Conservation (phyloP, 371 early-diverging fungal species). For the Haplosporangium sp. region DNA sequence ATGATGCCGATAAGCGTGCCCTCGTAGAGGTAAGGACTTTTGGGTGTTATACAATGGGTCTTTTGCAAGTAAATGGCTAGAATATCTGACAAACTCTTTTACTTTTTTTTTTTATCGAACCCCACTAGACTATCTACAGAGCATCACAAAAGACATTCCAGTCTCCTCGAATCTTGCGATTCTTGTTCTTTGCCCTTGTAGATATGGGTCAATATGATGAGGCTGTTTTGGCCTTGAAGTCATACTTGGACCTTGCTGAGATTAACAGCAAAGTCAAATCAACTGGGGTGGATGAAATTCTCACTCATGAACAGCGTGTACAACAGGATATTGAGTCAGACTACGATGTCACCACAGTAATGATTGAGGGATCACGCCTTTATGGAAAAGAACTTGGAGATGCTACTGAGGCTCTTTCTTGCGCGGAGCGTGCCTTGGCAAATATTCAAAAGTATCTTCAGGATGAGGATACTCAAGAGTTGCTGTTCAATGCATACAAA, state of each 20-base stretch:
- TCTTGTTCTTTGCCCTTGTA: constrained; percentile 68
- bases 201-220: constrained; percentile 81
- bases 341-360: constrained; percentile 57
- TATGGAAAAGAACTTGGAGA: constrained; percentile 63
- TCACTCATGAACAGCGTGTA: constrained; percentile 47
- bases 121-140: constrained; percentile 67
- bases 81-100: neutral
- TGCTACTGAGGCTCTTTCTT: constrained; percentile 62
- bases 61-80: neutral
- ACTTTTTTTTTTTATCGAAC: neutral
- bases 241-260: constrained; percentile 72
- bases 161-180: constrained; percentile 77
- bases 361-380: constrained; percentile 63
- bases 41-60: neutral
- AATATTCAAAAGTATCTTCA: constrained; percentile 52
- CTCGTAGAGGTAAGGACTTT: constrained; percentile 39
- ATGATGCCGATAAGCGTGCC: constrained; percentile 57
- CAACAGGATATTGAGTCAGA: constrained; percentile 44
- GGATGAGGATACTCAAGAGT: constrained; percentile 26
- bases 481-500: constrained; percentile 62
- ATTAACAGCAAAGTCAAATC: constrained; percentile 50
- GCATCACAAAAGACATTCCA: constrained; percentile 77
- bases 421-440: constrained; percentile 61
- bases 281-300: constrained; percentile 15
- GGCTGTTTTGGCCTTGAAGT: constrained; percentile 74